These are phyloP conservation scores for Phoenix dactylifera DNA, from an alignment of 176 grass and related monocot genomes.

Conservation along the genomic window DNA sequence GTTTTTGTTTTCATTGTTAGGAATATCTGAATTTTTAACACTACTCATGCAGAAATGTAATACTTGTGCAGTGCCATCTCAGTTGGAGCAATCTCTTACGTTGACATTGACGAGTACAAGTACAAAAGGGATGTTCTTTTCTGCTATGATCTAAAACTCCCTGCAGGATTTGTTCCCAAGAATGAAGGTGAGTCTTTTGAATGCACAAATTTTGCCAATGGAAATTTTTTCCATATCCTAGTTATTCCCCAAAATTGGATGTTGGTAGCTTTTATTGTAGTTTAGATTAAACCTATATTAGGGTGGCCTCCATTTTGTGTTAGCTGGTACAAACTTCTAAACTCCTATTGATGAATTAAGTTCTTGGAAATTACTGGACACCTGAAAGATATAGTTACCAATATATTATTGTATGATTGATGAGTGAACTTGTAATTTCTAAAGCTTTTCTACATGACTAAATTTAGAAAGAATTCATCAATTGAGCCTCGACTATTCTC, in stretches of 20 bases:
- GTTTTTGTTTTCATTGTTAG: neutral
- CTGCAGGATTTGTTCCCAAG: conserved; percentile 63
- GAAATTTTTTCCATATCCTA: conserved; percentile 5
- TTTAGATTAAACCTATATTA: neutral
- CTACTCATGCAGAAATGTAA: neutral
- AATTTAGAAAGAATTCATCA: too few species aligned
- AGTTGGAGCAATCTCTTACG: conserved; percentile 67
- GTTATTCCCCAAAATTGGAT: too few species aligned
- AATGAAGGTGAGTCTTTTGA: conserved; percentile 53
- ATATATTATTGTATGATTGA: too few species aligned
- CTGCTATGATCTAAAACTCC: conserved; percentile 83
- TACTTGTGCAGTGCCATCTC: conserved; percentile 46
- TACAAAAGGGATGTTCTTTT: conserved; percentile 96
- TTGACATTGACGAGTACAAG: conserved; percentile 72
- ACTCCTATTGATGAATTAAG: too few species aligned
- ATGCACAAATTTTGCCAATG: neutral
- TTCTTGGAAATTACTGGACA: too few species aligned
- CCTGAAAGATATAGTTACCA: too few species aligned
- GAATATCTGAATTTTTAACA: conserved; percentile 4
- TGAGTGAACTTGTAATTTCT: too few species aligned
- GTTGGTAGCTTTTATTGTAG: neutral
- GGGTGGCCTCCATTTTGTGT: too few species aligned
- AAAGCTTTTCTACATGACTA: too few species aligned
- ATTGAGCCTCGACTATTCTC: too few species aligned
- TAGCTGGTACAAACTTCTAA: too few species aligned